These are phyloP conservation scores for Incumbomyces lentus DNA, from an alignment of 2,329 filamentous ascomycete species.

Conservation along the genomic window DNA sequence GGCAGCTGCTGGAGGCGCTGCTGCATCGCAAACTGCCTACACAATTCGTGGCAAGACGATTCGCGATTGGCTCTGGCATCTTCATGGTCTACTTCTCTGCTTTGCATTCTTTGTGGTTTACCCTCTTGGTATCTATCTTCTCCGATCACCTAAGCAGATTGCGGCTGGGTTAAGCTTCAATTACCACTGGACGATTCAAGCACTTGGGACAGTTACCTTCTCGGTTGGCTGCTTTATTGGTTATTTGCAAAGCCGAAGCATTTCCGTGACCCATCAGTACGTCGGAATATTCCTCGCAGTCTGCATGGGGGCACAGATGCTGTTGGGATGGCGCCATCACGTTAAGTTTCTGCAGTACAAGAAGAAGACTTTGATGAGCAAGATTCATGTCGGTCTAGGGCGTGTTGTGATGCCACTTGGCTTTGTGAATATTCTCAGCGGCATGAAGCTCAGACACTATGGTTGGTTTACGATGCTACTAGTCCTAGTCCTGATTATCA, in stretches of 20 bases:
- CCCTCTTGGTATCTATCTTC: conserved; percentile 27
- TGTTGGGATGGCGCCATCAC: conserved; percentile 32
- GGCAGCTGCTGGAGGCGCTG: too few relatives aligned
- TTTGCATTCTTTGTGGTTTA: conserved; percentile 28
- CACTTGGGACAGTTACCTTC: conserved; percentile 28
- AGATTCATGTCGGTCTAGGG: conserved; percentile 24
- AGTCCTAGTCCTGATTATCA: conserved; percentile 12
- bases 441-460: conserved; percentile 19
- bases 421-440: conserved; percentile 18
- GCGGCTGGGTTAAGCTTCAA: conserved; percentile 19
- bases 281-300: conserved; percentile 33
- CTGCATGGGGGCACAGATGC: conserved; percentile 26
- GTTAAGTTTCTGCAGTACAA: conserved; percentile 22
- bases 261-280: conserved; percentile 38
- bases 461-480: conserved; percentile 17
- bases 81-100: conserved; percentile 27
- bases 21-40: not conserved
- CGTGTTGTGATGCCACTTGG: conserved; percentile 21
- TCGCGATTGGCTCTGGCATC: conserved; percentile 21
- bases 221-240: conserved; percentile 32
- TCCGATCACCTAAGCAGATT: conserved; percentile 29
- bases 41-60: conserved; percentile 3
- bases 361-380: conserved; percentile 17
- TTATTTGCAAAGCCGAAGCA: conserved; percentile 33
- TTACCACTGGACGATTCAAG: conserved; percentile 33